Conservation (phyloP, 2,329 filamentous ascomycete genomes). For the Aspergillaceae sp. region DNA sequence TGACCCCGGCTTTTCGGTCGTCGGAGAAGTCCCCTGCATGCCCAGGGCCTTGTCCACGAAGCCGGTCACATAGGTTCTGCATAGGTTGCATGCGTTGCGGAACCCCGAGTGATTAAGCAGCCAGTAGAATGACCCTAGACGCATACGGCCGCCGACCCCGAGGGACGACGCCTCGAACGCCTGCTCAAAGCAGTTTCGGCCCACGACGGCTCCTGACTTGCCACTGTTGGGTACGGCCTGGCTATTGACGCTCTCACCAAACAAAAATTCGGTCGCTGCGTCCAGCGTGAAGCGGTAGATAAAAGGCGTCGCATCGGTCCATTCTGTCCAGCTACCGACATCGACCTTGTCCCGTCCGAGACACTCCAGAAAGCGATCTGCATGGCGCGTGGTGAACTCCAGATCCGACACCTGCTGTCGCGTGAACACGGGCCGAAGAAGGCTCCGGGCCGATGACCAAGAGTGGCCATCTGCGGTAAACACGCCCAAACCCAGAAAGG, state of each 20-base stretch:
- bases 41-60: slow-evolving; percentile 31
- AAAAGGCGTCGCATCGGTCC: not conserved
- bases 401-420: slow-evolving; percentile 7
- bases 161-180: slow-evolving; percentile 9
- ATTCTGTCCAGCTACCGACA: not conserved
- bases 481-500: slow-evolving; percentile 16
- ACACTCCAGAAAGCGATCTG: not conserved
- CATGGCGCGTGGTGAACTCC: not conserved
- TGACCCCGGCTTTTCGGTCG: not conserved
- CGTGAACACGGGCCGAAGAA: slow-evolving; percentile 11
- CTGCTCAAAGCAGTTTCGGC: slow-evolving; percentile 13
- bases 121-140: not conserved
- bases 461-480: slow-evolving; percentile 9
- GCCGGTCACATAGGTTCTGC: not conserved
- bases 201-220: slow-evolving; percentile 4
- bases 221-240: slow-evolving; percentile 26
- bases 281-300: slow-evolving; percentile 52
- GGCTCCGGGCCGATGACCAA: slow-evolving; percentile 8
- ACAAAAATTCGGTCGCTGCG: slow-evolving; percentile 70
- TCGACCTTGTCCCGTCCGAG: not conserved
- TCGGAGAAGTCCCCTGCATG: slow-evolving; percentile 11
- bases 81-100: slow-evolving; percentile 26
- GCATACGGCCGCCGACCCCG: not conserved
- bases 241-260: slow-evolving; percentile 53
- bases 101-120: slow-evolving; percentile 1